Conservation (phyloP, 495 filamentous ascomycete species). For the Penicillium desertorum region DNA sequence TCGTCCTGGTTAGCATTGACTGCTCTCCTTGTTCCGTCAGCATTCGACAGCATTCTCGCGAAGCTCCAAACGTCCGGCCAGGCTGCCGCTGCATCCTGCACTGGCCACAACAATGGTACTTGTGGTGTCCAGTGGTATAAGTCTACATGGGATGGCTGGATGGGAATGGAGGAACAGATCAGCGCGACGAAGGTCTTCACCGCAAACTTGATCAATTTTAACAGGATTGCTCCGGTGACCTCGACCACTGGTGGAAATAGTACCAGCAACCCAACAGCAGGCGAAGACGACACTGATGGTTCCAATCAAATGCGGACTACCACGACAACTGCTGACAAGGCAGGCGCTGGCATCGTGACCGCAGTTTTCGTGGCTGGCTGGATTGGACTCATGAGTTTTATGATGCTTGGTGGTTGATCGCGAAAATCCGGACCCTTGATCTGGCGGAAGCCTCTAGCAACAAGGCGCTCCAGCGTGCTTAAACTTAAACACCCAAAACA, state of each 20-base stretch:
- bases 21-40: conserved; percentile 65
- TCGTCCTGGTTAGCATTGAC: conserved; percentile 74
- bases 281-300: conserved; percentile 30
- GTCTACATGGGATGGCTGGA: conserved; percentile 60
- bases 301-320: conserved; percentile 15
- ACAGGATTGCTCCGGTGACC: conserved; percentile 28
- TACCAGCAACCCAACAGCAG: conserved; percentile 36
- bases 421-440: too few species aligned
- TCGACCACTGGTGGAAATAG: conserved; percentile 31
- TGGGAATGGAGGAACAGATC: conserved; percentile 56
- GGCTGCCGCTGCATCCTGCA: conserved; percentile 70
- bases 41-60: conserved; percentile 60
- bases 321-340: conserved; percentile 58
- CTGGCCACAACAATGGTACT: conserved; percentile 57
- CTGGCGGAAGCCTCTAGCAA: too few species aligned
- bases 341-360: conserved; percentile 67
- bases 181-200: conserved; percentile 60
- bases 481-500: too few species aligned
- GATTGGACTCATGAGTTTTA: conserved; percentile 35
- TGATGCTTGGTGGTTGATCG: conserved; percentile 19
- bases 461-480: too few species aligned
- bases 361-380: conserved; percentile 48
- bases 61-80: conserved; percentile 63
- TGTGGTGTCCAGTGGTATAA: conserved; percentile 75
- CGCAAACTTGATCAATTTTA: conserved; percentile 31